Percentiles rank a stretch among this genome's conserved stretches.
phyloP scores from a whole-genome alignment of 1,284 basidiomycete species.

The Phlebopus sp. region DNA sequence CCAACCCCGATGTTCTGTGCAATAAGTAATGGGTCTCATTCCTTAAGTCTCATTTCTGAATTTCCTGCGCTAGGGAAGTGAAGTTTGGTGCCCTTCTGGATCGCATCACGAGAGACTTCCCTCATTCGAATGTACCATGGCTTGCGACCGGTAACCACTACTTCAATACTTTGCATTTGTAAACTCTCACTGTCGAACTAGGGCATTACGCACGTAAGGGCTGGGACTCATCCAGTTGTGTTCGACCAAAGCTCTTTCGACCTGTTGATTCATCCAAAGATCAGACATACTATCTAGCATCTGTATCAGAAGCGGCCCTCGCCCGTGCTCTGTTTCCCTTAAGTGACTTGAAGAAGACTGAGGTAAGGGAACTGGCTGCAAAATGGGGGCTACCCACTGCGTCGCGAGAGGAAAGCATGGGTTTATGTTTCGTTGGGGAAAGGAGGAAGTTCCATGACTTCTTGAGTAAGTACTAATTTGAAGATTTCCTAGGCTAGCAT shows the following conservation, averaged over 20 bases:
- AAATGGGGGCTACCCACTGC: constrained; percentile 74
- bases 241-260: constrained; percentile 63
- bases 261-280: constrained; percentile 77
- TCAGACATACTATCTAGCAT: constrained; percentile 92
- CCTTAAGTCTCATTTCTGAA: background rate
- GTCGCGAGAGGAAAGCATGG: constrained; percentile 86
- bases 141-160: constrained; percentile 73
- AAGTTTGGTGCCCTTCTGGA: constrained; percentile 90
- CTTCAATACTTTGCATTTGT: background rate
- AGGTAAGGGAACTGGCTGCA: constrained; percentile 79
- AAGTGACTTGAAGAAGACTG: constrained; percentile 59
- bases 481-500: constrained; percentile 9
- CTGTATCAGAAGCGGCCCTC: constrained; percentile 66
- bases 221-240: constrained; percentile 36
- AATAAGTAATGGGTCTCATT: constrained; percentile 57
- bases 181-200: constrained; percentile 22
- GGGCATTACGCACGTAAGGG: constrained; percentile 88
- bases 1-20: constrained; percentile 94
- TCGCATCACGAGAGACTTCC: constrained; percentile 42
- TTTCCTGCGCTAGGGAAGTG: constrained; percentile 62
- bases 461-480: constrained; percentile 49
- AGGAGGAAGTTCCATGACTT: constrained; percentile 73
- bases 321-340: constrained; percentile 78
- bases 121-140: constrained; percentile 43
- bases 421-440: constrained; percentile 95